Evolutionary conservation across 768 basidiomycete species (phyloP).

Genomic region (Mrakia frigida): DNA sequence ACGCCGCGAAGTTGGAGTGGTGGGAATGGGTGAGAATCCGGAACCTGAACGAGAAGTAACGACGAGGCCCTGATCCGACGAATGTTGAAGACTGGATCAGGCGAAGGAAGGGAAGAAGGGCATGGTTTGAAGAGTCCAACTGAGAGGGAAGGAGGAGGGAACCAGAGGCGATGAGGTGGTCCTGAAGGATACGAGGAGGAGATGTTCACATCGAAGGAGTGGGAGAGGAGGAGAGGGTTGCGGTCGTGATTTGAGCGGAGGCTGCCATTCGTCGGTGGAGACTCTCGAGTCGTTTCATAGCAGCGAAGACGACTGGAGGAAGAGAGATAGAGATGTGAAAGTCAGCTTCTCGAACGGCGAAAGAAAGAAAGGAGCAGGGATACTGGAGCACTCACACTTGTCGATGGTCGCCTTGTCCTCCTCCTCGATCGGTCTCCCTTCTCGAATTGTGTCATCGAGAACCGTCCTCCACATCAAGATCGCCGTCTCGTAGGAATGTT

Average conservation of each 20-base stretch:
- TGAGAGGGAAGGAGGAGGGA: background rate
- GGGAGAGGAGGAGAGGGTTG: slow-evolving; percentile 8
- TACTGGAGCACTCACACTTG: slow-evolving; percentile 42
- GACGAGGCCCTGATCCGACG: background rate
- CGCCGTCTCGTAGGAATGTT: slow-evolving; percentile 90
- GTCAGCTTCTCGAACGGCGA: background rate
- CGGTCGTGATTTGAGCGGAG: background rate
- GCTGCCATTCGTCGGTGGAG: slow-evolving; percentile 24
- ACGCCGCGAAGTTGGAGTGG: background rate
- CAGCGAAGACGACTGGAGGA: slow-evolving; percentile 19
- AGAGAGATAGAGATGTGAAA: background rate
- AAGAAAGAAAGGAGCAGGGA: background rate
- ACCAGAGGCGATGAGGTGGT: background rate
- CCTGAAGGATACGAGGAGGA: background rate
- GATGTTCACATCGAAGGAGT: background rate
- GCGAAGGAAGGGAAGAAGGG: background rate
- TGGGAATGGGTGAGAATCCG: background rate
- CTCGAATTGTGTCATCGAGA: slow-evolving; percentile 62
- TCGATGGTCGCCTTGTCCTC: slow-evolving; percentile 46
- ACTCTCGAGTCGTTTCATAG: slow-evolving; percentile 28
- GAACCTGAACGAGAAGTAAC: background rate
- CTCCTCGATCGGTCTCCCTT: slow-evolving; percentile 41
- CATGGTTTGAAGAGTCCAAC: background rate
- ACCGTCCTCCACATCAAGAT: slow-evolving; percentile 89
- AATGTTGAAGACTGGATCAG: background rate